A percentile compares a stretch with the other conserved stretches of the same genome.
phyloP scores from a whole-genome alignment of 495 filamentous ascomycete genomes.

The Tuber aestivum region DNA sequence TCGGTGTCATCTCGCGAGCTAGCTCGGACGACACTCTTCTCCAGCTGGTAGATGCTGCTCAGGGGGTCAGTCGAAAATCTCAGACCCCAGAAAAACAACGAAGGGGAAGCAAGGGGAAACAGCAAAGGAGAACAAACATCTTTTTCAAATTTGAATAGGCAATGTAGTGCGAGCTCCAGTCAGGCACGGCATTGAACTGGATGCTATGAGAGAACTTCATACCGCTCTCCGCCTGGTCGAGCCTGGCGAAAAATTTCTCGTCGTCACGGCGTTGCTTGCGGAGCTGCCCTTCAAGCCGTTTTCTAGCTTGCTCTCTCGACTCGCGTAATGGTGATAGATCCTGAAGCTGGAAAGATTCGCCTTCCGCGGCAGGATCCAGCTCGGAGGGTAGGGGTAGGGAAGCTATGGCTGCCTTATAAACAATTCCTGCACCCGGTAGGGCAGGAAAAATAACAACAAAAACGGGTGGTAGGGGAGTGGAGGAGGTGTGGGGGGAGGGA shows the following conservation, averaged over 20 bases:
- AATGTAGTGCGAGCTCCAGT: conserved; percentile 97
- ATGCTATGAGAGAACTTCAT: conserved; percentile 99
- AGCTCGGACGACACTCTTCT: conserved; percentile 64
- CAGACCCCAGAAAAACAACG: not conserved
- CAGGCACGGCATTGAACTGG: conserved; percentile 98
- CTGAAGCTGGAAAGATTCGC: conserved; percentile 36
- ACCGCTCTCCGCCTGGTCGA: conserved; percentile 60
- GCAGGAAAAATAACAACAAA: conserved; percentile 21
- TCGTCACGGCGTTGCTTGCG: conserved; percentile 35
- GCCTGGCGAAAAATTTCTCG: conserved; percentile 47
- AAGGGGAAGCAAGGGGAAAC: conserved; percentile 5
- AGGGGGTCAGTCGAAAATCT: conserved; percentile 18
- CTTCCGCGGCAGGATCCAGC: conserved; percentile 16
- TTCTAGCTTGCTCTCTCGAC: conserved; percentile 13
- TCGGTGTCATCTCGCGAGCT: conserved; percentile 60
- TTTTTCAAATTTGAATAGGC: conserved; percentile 99
- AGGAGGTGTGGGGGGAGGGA: conserved; percentile 8
- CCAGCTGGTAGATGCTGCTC: conserved; percentile 83
- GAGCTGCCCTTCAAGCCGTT: conserved; percentile 11
- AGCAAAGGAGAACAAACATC: conserved; percentile 58
- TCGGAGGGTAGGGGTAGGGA: conserved; percentile 26
- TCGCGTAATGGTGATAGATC: conserved; percentile 29
- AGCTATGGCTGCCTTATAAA: conserved; percentile 36
- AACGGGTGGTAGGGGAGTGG: not conserved
- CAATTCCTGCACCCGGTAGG: conserved; percentile 30